phyloP scores from a whole-genome alignment of 768 basidiomycete species.

The Suillus paluster region DNA sequence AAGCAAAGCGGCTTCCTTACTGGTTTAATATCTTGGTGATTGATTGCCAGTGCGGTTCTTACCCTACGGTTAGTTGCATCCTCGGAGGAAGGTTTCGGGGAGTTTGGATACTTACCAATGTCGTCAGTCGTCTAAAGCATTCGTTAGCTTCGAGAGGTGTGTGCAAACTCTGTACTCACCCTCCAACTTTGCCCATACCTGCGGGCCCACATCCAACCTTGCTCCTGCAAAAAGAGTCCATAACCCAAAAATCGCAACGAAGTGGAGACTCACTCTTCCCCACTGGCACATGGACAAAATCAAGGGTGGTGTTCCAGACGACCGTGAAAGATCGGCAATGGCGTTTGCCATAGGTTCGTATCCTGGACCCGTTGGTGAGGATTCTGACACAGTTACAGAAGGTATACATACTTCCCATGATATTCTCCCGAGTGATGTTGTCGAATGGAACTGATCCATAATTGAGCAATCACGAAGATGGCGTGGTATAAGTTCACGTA shows the following conservation, averaged over 20 bases:
- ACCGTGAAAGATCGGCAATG: slow-evolving; percentile 50
- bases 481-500: slow-evolving; percentile 20
- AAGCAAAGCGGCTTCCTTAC: slow-evolving; percentile 32
- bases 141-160: background rate
- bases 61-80: background rate
- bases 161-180: slow-evolving; percentile 38
- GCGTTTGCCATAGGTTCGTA: slow-evolving; percentile 66
- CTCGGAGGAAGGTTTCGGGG: background rate
- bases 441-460: slow-evolving; percentile 57
- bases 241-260: slow-evolving; percentile 1
- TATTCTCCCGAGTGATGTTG: slow-evolving; percentile 56
- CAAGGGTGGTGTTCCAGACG: slow-evolving; percentile 56
- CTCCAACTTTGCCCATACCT: slow-evolving; percentile 68
- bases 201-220: slow-evolving; percentile 68
- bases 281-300: slow-evolving; percentile 69
- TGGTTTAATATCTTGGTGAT: slow-evolving; percentile 58
- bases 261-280: slow-evolving; percentile 55
- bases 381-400: slow-evolving; percentile 4
- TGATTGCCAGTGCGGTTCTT: slow-evolving; percentile 54
- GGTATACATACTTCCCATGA: slow-evolving; percentile 52
- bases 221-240: slow-evolving; percentile 42
- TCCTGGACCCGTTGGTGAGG: slow-evolving; percentile 40
- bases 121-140: slow-evolving; percentile 51
- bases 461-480: background rate
- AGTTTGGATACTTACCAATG: slow-evolving; percentile 39